A percentile compares a stretch with the other conserved stretches of the same genome.
Evolutionary conservation across 495 filamentous ascomycete species (phyloP).

Genomic region (Aspergillus affinis): DNA sequence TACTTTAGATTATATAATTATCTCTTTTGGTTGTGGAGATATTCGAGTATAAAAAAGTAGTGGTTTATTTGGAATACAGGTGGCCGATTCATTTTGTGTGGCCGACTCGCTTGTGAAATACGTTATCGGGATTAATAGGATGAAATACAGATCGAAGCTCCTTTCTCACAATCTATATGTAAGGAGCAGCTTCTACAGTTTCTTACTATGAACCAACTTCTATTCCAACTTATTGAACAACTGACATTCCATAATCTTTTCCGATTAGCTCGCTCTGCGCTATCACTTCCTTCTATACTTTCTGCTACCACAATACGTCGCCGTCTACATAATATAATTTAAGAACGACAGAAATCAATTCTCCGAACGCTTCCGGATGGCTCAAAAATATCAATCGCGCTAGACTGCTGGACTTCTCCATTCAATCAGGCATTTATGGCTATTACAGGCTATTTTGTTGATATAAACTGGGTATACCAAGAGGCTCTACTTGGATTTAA

Average conservation of each 20-base stretch:
- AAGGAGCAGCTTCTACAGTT: too few relatives aligned
- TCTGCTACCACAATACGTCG: neutral
- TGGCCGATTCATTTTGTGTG: too few relatives aligned
- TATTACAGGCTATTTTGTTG: neutral
- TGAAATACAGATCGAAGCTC: too few relatives aligned
- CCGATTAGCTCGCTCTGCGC: neutral
- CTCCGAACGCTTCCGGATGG: neutral
- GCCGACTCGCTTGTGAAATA: neutral
- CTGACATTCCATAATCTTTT: too few relatives aligned
- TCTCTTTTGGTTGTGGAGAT: neutral
- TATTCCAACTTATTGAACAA: too few relatives aligned
- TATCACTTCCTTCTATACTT: neutral
- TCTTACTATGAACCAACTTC: too few relatives aligned
- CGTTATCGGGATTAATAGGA: too few relatives aligned
- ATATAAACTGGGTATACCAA: neutral
- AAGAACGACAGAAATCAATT: neutral
- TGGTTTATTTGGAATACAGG: neutral
- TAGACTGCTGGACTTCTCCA: neutral
- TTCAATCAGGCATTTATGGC: constrained; percentile 1
- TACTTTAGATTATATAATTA: neutral
- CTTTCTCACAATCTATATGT: too few relatives aligned
- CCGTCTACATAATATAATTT: neutral
- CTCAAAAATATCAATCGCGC: neutral
- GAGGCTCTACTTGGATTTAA: neutral
- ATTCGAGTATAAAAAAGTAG: neutral